These are phyloP conservation scores for Scenedesmus sp. DNA, from an alignment of 163 green algal species.

Conservation along the genomic window DNA sequence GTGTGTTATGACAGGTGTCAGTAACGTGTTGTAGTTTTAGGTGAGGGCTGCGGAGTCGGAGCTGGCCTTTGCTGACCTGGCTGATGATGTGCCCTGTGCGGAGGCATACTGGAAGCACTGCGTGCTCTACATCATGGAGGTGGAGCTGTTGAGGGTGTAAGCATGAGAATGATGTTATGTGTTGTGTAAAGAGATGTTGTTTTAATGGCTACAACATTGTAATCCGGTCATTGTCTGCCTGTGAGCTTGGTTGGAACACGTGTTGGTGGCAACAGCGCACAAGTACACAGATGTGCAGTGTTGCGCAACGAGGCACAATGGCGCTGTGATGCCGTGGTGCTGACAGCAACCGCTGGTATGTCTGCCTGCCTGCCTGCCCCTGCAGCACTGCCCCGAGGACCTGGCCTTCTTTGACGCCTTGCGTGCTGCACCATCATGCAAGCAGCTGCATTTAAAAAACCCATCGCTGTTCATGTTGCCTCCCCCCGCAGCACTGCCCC, in stretches of 20 bases:
- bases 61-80: constrained; percentile 96
- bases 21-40: background rate
- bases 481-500: constrained; percentile 68
- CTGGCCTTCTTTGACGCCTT: constrained; percentile 92
- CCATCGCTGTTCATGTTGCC: background rate
- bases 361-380: constrained; percentile 62
- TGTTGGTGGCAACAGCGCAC: no score
- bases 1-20: background rate
- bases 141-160: background rate
- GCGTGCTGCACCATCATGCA: constrained; percentile 80
- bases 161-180: no score
- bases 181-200: no score
- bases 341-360: no score
- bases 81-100: constrained; percentile 90
- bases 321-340: no score
- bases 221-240: no score
- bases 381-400: constrained; percentile 79
- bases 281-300: no score
- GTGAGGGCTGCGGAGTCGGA: constrained; percentile 85
- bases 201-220: no score
- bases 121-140: constrained; percentile 29
- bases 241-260: no score
- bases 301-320: no score
- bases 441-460: background rate
- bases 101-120: constrained; percentile 97